These are phyloP conservation scores for Dittrichia graveolens DNA, from an alignment of 129 eudicot genomes.

Conservation along the genomic window DNA sequence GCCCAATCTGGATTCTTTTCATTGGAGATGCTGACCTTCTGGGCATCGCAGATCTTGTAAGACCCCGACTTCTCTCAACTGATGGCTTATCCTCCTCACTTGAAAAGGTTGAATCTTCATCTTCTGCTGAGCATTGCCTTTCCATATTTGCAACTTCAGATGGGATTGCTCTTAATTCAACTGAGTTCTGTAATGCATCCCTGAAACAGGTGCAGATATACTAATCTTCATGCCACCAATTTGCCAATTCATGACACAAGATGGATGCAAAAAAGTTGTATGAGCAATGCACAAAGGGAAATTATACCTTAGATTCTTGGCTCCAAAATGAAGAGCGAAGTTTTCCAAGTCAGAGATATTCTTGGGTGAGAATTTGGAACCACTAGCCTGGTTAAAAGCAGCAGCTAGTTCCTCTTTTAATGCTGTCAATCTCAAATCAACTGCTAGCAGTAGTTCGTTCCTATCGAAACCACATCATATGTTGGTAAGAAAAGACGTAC, in stretches of 20 bases:
- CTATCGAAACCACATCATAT: slow-evolving; percentile 45
- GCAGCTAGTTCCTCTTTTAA: slow-evolving; percentile 58
- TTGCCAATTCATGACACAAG: background rate
- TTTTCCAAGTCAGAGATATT: slow-evolving; percentile 52
- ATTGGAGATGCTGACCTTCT: slow-evolving; percentile 97
- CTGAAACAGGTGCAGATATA: slow-evolving; percentile 47
- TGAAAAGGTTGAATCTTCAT: slow-evolving; percentile 64
- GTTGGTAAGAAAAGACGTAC: slow-evolving; percentile 26
- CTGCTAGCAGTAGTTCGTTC: slow-evolving; percentile 70
- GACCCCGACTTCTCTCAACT: slow-evolving; percentile 72
- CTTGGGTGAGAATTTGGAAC: slow-evolving; percentile 47
- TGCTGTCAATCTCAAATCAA: slow-evolving; percentile 71
- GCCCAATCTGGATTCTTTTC: slow-evolving; percentile 88
- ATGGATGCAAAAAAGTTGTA: background rate
- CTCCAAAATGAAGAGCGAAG: slow-evolving; percentile 72
- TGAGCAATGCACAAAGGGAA: background rate
- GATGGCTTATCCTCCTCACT: slow-evolving; percentile 73
- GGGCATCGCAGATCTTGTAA: slow-evolving; percentile 71
- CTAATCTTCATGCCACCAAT: slow-evolving; percentile 21
- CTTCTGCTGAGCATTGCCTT: slow-evolving; percentile 65
- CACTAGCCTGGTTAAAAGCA: slow-evolving; percentile 59
- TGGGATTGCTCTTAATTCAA: slow-evolving; percentile 35
- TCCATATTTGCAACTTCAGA: slow-evolving; percentile 45
- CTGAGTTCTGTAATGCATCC: slow-evolving; percentile 46
- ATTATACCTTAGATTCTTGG: slow-evolving; percentile 58